phyloP scores from a whole-genome alignment of 1,139 yeast genomes.

The Casaregolazyma suthepensis region DNA sequence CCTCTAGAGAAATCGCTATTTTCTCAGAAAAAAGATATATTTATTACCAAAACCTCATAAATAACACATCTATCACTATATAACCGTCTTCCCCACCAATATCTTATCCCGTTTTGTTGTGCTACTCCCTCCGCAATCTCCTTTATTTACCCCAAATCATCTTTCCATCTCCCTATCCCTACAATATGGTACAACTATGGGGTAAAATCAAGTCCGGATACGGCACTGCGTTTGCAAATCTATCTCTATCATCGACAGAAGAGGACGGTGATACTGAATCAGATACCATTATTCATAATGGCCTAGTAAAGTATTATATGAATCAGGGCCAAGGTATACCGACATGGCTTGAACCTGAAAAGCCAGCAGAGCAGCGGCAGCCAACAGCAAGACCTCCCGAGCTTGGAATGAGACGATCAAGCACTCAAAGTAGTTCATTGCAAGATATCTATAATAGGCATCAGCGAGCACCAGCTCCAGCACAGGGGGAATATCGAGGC shows the following conservation, averaged over 20 bases:
- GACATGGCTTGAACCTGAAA: constrained; percentile 25
- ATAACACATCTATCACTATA: no score
- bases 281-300: constrained; percentile 33
- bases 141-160: background rate
- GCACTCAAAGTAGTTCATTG: constrained; percentile 16
- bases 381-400: background rate
- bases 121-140: background rate
- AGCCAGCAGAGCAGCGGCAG: constrained; percentile 2
- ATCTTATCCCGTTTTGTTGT: background rate
- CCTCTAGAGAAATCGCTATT: no score
- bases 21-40: no score
- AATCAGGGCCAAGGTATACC: constrained; percentile 22
- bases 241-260: constrained; percentile 26
- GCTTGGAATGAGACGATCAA: constrained; percentile 1
- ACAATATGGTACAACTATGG: constrained; percentile 17
- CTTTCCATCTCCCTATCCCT: background rate
- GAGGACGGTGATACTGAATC: constrained; percentile 31
- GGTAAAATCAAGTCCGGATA: constrained; percentile 23
- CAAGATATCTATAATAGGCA: constrained; percentile 27
- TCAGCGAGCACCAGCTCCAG: constrained; percentile 11
- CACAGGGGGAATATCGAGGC: constrained; percentile 4
- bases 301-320: constrained; percentile 29
- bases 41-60: no score
- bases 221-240: constrained; percentile 24
- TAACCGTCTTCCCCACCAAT: no score